phyloP scores from a whole-genome alignment of 352 stramenopile genomes.

The Globisporangium barbulae region DNA sequence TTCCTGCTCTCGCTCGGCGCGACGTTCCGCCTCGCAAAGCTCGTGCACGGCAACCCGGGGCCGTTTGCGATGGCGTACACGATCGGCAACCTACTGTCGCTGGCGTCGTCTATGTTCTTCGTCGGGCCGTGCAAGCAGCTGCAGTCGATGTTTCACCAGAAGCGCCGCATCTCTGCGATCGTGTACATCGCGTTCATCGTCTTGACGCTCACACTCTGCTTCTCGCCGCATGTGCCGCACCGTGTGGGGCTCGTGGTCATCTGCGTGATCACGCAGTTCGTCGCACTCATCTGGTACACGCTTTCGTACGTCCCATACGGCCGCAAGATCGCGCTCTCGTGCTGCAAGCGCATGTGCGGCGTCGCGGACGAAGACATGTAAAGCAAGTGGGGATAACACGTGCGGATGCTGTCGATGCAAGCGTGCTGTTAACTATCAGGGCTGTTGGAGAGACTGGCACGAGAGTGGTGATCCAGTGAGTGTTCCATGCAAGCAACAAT shows the following conservation, averaged over 20 bases:
- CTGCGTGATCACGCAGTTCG: slow-evolving; percentile 73
- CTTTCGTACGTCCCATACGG: slow-evolving; percentile 88
- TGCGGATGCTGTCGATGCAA: not conserved
- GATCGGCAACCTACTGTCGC: slow-evolving; percentile 79
- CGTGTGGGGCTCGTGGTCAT: slow-evolving; percentile 69
- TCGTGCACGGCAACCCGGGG: slow-evolving; percentile 72
- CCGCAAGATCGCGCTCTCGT: slow-evolving; percentile 57
- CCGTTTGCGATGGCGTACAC: slow-evolving; percentile 86
- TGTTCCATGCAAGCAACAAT: not conserved
- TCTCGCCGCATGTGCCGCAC: slow-evolving; percentile 61
- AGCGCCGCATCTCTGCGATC: slow-evolving; percentile 62
- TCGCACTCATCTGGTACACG: slow-evolving; percentile 83
- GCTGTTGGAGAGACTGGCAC: not conserved
- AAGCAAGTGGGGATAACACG: not conserved
- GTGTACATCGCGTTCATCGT: slow-evolving; percentile 81
- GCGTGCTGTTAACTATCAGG: not conserved
- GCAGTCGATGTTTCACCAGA: slow-evolving; percentile 81
- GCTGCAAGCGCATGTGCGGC: slow-evolving; percentile 62
- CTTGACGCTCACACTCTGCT: slow-evolving; percentile 74
- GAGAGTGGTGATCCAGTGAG: not conserved
- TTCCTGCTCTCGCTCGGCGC: slow-evolving; percentile 83
- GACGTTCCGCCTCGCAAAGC: slow-evolving; percentile 70
- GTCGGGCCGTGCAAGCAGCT: slow-evolving; percentile 78
- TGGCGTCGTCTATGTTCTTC: slow-evolving; percentile 85
- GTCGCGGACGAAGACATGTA: slow-evolving; percentile 52